These are phyloP conservation scores for Talaromyces sp. DNA, from an alignment of 2,329 filamentous ascomycete species.

Conservation along the genomic window DNA sequence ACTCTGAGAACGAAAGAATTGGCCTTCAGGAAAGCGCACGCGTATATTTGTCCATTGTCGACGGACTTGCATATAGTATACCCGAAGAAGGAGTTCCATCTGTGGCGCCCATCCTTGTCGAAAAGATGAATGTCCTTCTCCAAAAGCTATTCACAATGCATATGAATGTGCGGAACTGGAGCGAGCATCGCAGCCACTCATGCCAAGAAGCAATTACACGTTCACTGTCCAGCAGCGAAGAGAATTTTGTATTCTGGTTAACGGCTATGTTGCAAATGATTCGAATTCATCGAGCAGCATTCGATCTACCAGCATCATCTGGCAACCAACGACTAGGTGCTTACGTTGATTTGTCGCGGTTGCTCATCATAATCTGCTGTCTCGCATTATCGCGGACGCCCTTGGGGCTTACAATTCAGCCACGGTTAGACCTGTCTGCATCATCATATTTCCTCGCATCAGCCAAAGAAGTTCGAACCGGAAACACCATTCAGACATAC, in stretches of 20 bases:
- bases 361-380: slow-evolving; percentile 37
- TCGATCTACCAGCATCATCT: slow-evolving; percentile 24
- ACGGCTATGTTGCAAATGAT: slow-evolving; percentile 38
- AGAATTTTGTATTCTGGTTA: slow-evolving; percentile 36
- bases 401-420: slow-evolving; percentile 26
- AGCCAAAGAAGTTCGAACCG: slow-evolving; percentile 26
- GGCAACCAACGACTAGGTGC: slow-evolving; percentile 20
- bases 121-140: slow-evolving; percentile 37
- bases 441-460: slow-evolving; percentile 19
- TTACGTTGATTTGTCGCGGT: slow-evolving; percentile 32
- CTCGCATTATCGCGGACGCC: slow-evolving; percentile 37
- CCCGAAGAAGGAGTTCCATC: slow-evolving; percentile 29
- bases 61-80: slow-evolving; percentile 35
- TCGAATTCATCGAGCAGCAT: slow-evolving; percentile 36
- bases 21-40: slow-evolving; percentile 29
- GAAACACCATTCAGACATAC: slow-evolving; percentile 35
- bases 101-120: slow-evolving; percentile 32
- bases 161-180: slow-evolving; percentile 19
- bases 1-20: slow-evolving; percentile 15
- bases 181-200: slow-evolving; percentile 17
- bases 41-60: slow-evolving; percentile 36
- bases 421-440: slow-evolving; percentile 27
- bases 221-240: slow-evolving; percentile 25
- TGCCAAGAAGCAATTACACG: slow-evolving; percentile 16
- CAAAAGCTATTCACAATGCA: slow-evolving; percentile 33